phyloP scores from a whole-genome alignment of 2,329 filamentous ascomycete species.

The Pseudocercospora crystallina region DNA sequence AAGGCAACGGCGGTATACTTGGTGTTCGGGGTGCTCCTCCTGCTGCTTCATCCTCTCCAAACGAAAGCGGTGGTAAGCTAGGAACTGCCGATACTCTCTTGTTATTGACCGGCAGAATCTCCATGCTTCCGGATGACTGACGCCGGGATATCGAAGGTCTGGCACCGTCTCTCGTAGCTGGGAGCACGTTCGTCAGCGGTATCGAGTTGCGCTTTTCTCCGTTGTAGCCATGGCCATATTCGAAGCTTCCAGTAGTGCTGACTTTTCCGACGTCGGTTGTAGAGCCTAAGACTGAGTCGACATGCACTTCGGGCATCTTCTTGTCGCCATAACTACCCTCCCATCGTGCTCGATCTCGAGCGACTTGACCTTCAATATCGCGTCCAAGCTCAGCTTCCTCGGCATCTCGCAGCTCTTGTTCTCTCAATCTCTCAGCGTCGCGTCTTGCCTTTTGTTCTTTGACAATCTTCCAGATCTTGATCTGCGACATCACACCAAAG shows the following conservation, averaged over 20 bases:
- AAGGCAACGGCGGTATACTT: no score
- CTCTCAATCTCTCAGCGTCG: constrained; percentile 47
- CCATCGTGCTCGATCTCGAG: constrained; percentile 67
- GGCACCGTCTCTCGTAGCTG: constrained; percentile 2
- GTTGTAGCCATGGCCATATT: constrained; percentile 2
- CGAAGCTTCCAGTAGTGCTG: constrained; percentile 7
- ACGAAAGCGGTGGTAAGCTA: constrained; percentile 10
- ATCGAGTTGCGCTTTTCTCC: constrained; percentile 14
- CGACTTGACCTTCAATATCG: constrained; percentile 62
- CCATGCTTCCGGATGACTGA: constrained; percentile 8
- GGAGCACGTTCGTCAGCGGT: constrained; percentile 6
- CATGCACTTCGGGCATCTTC: constrained; percentile 35
- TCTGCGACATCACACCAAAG: constrained; percentile 77
- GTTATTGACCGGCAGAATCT: not conserved
- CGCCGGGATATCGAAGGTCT: not conserved
- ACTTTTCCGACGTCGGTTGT: constrained; percentile 22
- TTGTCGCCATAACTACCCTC: constrained; percentile 68
- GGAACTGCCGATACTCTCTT: constrained; percentile 13
- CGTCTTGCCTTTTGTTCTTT: constrained; percentile 52
- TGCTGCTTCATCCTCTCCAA: constrained; percentile 40
- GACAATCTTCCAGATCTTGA: constrained; percentile 82
- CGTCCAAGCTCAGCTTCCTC: constrained; percentile 68
- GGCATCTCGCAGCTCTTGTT: constrained; percentile 60
- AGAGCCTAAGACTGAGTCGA: constrained; percentile 54
- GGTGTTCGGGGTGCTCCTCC: not conserved